Evolutionary conservation across 371 early-diverging fungal genomes (phyloP), one percentile per base, ranked within the genome.

Genomic region (Mortierella sp.): DNA sequence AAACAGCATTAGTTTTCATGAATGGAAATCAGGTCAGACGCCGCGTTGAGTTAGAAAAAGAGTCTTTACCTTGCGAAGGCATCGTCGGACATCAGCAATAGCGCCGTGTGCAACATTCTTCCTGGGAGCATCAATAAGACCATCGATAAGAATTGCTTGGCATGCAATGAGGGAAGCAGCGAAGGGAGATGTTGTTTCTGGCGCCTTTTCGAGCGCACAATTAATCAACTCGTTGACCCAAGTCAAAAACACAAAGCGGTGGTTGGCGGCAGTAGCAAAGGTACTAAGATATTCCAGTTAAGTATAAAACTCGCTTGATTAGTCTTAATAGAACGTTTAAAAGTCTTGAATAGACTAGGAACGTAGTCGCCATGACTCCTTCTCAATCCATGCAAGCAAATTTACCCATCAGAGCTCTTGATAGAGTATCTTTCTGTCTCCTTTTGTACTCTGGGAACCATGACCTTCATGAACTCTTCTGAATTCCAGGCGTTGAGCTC

Each of bases 401-500:
- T 65, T 52, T 84, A 89, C 87, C 88, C 87, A 30, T 84, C 85
- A 18, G 85, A n/a, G 55, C 84, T 82, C 60, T 84, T 85, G 70
- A 86, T 83, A 51, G 85, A 69, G 37, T 80, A 76, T 58, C 80
- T 83, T 23, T 90, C 88, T 26, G 86, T 82, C 73, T 90, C 91
- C 61, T 82, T 82, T 1, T 74, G 81, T 25, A 89, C 66, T n/a
- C 81, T 80, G 52, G 89, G 86, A 19, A 86, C 85, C 64, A 88
- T 81, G 23, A 81, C 55, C 62, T 84, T 85, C 70, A 88, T 80
- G 66, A 90, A 90, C 4, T 80, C 81, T n/a, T 79, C 74, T 23
- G 89, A 74, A 57, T 89, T 88, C 89, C 88, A 89, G 57, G 83
- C 83, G 70, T 89, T 82, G 30, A 90, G 79, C 50, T 87, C 91